Evolutionary conservation across 176 grass and related monocot species (phyloP).

Genomic region (Triticum monococcum): DNA sequence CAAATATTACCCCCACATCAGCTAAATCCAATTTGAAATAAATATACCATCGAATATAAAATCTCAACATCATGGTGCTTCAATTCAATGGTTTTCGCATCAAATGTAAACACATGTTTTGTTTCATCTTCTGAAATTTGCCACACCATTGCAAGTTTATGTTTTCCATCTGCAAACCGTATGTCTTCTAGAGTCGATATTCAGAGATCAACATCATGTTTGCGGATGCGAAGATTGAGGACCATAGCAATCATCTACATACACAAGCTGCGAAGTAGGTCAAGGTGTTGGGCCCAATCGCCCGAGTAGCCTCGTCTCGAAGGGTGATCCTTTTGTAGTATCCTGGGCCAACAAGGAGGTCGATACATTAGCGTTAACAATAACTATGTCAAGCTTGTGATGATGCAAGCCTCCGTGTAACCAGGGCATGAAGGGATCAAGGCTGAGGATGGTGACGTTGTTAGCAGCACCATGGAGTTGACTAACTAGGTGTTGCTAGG

Average conservation of each 20-base stretch:
- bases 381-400: slow-evolving; percentile 29
- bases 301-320: background rate
- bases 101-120: too few species aligned
- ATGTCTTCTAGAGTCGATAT: too few species aligned
- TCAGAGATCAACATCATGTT: slow-evolving; percentile 19
- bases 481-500: slow-evolving; percentile 2
- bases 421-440: slow-evolving; percentile 30
- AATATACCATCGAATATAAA: too few species aligned
- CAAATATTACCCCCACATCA: too few species aligned
- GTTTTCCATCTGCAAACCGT: too few species aligned
- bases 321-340: slow-evolving; percentile 3
- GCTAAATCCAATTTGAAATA: too few species aligned
- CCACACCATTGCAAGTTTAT: too few species aligned
- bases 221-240: slow-evolving; percentile 30
- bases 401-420: slow-evolving; percentile 26
- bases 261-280: slow-evolving; percentile 14
- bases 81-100: too few species aligned
- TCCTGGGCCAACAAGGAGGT: slow-evolving; percentile 10
- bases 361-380: slow-evolving; percentile 1
- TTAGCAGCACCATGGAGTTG: slow-evolving; percentile 31
- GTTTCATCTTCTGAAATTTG: too few species aligned
- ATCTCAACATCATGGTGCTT: too few species aligned
- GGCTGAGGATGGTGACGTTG: slow-evolving; percentile 11
- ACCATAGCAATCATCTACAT: slow-evolving; percentile 11
- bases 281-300: background rate